Percentiles rank a stretch among this genome's conserved stretches.
phyloP scores from a whole-genome alignment of 73 alveolate species.

The Paramecium sonneborni region DNA sequence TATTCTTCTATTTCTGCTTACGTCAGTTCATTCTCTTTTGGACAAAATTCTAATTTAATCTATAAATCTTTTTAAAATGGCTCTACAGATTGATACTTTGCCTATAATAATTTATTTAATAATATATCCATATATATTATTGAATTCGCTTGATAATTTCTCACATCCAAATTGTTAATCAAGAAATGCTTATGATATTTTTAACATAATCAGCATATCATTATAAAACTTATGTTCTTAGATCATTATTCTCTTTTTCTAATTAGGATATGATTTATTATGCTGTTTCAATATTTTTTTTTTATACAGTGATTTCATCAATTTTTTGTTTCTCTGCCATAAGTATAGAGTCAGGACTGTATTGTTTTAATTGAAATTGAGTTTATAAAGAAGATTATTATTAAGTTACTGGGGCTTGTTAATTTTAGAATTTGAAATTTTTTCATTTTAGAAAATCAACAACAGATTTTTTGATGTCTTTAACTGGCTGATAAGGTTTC shows the following conservation, averaged over 20 bases:
- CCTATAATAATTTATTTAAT: background rate
- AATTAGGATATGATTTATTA: background rate
- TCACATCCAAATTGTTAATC: constrained; percentile 11
- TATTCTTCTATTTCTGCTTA: constrained; percentile 30
- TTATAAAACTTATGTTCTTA: background rate
- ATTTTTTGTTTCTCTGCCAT: constrained; percentile 4
- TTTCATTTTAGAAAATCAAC: constrained; percentile 33
- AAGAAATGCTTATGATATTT: background rate
- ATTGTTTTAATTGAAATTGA: background rate
- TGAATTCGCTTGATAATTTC: background rate
- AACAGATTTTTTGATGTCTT: constrained; percentile 33
- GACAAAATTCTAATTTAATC: background rate
- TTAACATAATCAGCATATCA: background rate
- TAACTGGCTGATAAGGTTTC: constrained; percentile 33
- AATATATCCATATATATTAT: background rate
- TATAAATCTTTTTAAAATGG: constrained; percentile 8
- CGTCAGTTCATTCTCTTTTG: constrained; percentile 22
- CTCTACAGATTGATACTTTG: constrained; percentile 11
- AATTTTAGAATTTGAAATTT: background rate
- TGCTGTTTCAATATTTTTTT: constrained; percentile 42
- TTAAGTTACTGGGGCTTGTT: background rate
- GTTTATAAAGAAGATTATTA: background rate
- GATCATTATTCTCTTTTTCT: constrained; percentile 30
- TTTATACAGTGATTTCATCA: background rate
- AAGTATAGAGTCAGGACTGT: background rate